Evolutionary conservation across 306 rosid species (phyloP).

Genomic region (Gastrolobium villosum): DNA sequence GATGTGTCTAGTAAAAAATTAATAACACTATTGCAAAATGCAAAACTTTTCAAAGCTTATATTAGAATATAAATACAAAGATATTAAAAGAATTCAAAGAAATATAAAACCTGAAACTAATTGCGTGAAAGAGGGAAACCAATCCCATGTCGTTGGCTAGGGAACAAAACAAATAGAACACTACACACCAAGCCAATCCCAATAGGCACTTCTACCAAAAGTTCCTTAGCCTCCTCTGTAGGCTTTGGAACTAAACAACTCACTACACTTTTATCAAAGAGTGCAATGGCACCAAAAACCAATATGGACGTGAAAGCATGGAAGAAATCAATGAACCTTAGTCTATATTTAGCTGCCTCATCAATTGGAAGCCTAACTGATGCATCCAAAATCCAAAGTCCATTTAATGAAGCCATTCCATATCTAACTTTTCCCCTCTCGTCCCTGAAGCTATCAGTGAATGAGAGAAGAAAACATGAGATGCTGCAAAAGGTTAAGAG

Average conservation of each 20-base stretch:
- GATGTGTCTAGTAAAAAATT: too few relatives aligned
- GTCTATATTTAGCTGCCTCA: constrained; percentile 56
- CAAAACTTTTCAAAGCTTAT: background rate
- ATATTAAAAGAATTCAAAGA: background rate
- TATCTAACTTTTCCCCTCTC: constrained; percentile 70
- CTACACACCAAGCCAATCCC: constrained; percentile 77
- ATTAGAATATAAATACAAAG: background rate
- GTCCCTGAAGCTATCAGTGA: constrained; percentile 80
- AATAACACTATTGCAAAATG: background rate
- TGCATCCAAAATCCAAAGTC: constrained; percentile 82
- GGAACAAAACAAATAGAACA: constrained; percentile 68
- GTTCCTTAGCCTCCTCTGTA: constrained; percentile 65
- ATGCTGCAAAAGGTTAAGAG: constrained; percentile 67
- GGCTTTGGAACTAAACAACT: constrained; percentile 77
- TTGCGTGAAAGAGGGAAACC: constrained; percentile 79
- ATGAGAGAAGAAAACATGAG: constrained; percentile 68
- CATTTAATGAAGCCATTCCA: constrained; percentile 68
- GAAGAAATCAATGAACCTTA: constrained; percentile 72
- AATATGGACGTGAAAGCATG: constrained; percentile 75
- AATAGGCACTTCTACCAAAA: constrained; percentile 67
- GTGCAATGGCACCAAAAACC: constrained; percentile 74
- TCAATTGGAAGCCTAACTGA: constrained; percentile 43
- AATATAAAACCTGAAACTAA: constrained; percentile 37
- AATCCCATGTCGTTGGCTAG: constrained; percentile 82
- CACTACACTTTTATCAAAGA: constrained; percentile 77